Evolutionary conservation across 1,139 yeast species (phyloP), one percentile per base, ranked within the genome.

Genomic region (Hyphopichia buzzinii): DNA sequence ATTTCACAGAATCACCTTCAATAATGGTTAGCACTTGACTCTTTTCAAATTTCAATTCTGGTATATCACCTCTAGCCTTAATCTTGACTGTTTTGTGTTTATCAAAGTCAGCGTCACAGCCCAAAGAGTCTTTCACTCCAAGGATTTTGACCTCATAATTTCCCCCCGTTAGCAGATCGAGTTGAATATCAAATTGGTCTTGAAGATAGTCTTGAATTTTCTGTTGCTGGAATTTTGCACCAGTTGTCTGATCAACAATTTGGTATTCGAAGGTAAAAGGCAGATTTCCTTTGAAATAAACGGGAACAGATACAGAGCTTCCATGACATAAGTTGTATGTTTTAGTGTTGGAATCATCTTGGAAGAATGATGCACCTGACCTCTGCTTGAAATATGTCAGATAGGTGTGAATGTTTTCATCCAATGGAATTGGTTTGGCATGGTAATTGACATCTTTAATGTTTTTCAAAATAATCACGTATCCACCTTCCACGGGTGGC

Each of bases 401-500:
- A 44, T 75, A 77, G 2, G 78, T 66, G 42, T 70, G 68, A 28
- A 57, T 57, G 1, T 45, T 40, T 26, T 62, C 59, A 13, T 64
- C 65, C 28, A 74, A 57, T 3, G 41, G 35, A 2, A 72, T 56
- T 3, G 71, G 62, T 3, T 41, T 36, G 8, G 46, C 40, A 25
- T 63, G 53, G 52, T 84, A 84, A 41, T 79, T 64, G 29, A 62
- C 67, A 51, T 84, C 90, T 23, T 72, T 70, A 21, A 84, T 50
- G 5, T 68, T 64, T 24, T 74, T 67, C 57, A 92, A 87, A 19
- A 78, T 79, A 39, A 92, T 81, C 17, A 79, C 81, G 52, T 84
- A 92, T 29, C 74, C 76, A 0, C 98, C 98, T 49, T 89, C 96
- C 3, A 73, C 68, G 1, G 80, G 75, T 3, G 99, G 97, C 43